phyloP scores from a whole-genome alignment of 768 basidiomycete genomes.

The Naganishia friedmannii region DNA sequence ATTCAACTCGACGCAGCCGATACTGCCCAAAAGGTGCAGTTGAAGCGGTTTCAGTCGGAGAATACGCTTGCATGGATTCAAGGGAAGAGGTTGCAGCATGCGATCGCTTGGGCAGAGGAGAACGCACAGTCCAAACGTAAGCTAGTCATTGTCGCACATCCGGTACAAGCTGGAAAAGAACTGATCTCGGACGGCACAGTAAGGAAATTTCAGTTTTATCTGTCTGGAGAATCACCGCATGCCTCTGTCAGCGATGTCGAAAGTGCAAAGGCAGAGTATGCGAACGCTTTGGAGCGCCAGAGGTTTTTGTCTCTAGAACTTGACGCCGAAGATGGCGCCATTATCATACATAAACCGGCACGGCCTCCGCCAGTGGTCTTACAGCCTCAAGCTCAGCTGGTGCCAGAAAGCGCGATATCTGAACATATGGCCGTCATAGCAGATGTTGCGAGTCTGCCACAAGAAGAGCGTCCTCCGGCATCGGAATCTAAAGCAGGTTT shows the following conservation, averaged over 20 bases:
- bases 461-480: not conserved
- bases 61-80: not conserved
- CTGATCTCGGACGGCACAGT: not conserved
- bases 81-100: not conserved
- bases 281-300: not conserved
- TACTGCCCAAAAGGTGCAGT: not conserved
- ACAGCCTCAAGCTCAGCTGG: not conserved
- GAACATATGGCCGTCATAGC: not conserved
- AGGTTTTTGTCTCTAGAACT: not conserved
- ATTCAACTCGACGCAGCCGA: not conserved
- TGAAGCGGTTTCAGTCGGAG: slow-evolving; percentile 6
- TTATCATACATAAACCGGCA: slow-evolving; percentile 8
- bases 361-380: not conserved
- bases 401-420: not conserved
- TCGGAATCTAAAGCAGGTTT: not conserved
- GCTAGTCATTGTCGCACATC: not conserved
- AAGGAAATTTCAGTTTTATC: slow-evolving; percentile 6
- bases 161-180: not conserved
- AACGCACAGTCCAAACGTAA: slow-evolving; percentile 9
- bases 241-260: not conserved
- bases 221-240: not conserved
- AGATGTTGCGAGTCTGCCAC: not conserved
- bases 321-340: not conserved
- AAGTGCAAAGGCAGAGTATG: slow-evolving; percentile 5
- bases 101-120: not conserved